A percentile compares a stretch with the other conserved stretches of the same genome.
Evolutionary conservation across 2,329 filamentous ascomycete genomes (phyloP).

Genomic region (Emydomyces testavorans): DNA sequence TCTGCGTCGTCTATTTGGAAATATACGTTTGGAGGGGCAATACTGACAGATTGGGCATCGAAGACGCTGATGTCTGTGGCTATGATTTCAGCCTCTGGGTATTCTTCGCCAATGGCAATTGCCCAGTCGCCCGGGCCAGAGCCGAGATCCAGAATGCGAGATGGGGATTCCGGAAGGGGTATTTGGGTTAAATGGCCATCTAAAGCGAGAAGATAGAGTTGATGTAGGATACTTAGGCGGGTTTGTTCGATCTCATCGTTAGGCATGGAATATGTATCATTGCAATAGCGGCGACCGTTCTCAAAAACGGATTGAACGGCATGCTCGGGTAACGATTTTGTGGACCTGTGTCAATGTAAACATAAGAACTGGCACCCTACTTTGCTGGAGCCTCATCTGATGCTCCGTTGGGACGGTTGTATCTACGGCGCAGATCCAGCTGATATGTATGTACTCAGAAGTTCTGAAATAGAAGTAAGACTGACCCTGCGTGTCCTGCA

Average conservation of each 20-base stretch:
- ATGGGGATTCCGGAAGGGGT: constrained; percentile 21
- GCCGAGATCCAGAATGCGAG: constrained; percentile 35
- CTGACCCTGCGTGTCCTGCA: constrained; percentile 6
- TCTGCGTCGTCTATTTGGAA: constrained; percentile 43
- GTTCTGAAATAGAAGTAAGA: neutral
- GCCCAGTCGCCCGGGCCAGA: constrained; percentile 35
- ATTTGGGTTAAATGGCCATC: constrained; percentile 26
- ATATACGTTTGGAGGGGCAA: constrained; percentile 32
- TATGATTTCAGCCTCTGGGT: constrained; percentile 38
- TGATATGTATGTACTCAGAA: neutral
- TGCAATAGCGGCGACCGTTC: constrained; percentile 51
- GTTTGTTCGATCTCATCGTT: constrained; percentile 56
- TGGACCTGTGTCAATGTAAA: constrained; percentile 25
- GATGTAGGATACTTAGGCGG: constrained; percentile 50
- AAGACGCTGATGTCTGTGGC: constrained; percentile 36
- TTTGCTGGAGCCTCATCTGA: neutral
- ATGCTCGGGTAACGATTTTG: constrained; percentile 26
- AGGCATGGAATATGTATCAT: constrained; percentile 53
- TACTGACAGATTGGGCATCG: constrained; percentile 30
- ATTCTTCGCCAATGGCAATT: constrained; percentile 17
- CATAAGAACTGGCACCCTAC: neutral
- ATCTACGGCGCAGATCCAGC: neutral
- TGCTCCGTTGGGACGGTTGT: neutral
- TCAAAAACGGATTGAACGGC: constrained; percentile 47
- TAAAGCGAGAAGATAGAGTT: constrained; percentile 45